phyloP scores from a whole-genome alignment of 2,329 filamentous ascomycete species.

The Coleophoma cylindrospora region DNA sequence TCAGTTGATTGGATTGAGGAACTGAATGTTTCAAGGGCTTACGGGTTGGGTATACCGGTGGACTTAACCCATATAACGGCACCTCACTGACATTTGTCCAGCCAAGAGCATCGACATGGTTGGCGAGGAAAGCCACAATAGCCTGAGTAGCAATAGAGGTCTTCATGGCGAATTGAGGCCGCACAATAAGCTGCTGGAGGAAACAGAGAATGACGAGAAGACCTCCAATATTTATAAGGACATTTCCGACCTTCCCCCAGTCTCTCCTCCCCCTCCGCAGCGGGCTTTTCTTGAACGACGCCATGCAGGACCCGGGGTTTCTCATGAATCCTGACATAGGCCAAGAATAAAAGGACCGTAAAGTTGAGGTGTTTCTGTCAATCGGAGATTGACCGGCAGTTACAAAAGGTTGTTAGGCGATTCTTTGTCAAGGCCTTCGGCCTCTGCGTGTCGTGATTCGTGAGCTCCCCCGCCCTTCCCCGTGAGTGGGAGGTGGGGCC shows the following conservation, averaged over 20 bases:
- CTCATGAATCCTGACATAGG: not conserved
- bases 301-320: not conserved
- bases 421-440: too few species aligned
- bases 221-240: not conserved
- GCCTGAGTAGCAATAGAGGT: not conserved
- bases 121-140: not conserved
- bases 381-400: too few species aligned
- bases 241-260: not conserved
- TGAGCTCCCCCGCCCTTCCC: too few species aligned
- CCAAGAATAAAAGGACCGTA: not conserved
- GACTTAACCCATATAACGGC: constrained; percentile 8
- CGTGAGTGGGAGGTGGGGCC: too few species aligned
- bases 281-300: not conserved
- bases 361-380: too few species aligned
- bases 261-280: not conserved
- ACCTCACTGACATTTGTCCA: constrained; percentile 9
- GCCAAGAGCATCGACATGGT: not conserved
- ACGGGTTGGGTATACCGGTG: constrained; percentile 22
- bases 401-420: too few species aligned
- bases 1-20: too few species aligned
- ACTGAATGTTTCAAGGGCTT: not conserved
- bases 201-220: not conserved
- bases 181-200: not conserved
- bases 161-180: constrained; percentile 1
- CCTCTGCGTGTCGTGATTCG: too few species aligned